phyloP scores from a whole-genome alignment of 2,329 filamentous ascomycete species.

The Endoconidiophora laricicola region DNA sequence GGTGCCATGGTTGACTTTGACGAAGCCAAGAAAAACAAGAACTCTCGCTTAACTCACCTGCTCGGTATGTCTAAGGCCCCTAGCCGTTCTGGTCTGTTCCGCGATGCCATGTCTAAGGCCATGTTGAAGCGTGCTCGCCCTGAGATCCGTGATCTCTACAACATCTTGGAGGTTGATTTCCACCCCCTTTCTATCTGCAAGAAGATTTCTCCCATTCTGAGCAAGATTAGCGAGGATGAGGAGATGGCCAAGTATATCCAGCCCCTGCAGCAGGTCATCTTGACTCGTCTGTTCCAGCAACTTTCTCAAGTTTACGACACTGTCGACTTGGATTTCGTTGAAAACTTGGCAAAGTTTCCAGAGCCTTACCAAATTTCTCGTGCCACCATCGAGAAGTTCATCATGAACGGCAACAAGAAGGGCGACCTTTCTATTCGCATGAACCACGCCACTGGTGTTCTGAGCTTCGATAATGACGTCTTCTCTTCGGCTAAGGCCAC shows the following conservation, averaged over 20 bases:
- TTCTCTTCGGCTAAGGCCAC: constrained; percentile 93
- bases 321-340: constrained; percentile 83
- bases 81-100: constrained; percentile 80
- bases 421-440: constrained; percentile 91
- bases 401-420: constrained; percentile 99
- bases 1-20: constrained; percentile 94
- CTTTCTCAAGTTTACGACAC: constrained; percentile 98
- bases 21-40: constrained; percentile 96
- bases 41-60: constrained; percentile 87
- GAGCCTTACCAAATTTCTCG: constrained; percentile 87
- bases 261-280: constrained; percentile 93
- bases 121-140: constrained; percentile 82
- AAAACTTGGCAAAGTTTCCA: constrained; percentile 86
- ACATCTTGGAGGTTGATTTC: constrained; percentile 98
- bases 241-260: constrained; percentile 97
- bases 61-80: constrained; percentile 84
- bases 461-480: constrained; percentile 95
- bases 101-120: constrained; percentile 87
- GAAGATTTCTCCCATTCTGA: constrained; percentile 92
- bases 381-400: constrained; percentile 95
- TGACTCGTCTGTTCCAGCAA: constrained; percentile 96
- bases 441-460: constrained; percentile 83
- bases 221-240: constrained; percentile 79
- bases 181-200: constrained; percentile 97
- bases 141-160: constrained; percentile 93